Base-by-base conservation (phyloP, 331 rosid species). In the Quercus phellos region DNA sequence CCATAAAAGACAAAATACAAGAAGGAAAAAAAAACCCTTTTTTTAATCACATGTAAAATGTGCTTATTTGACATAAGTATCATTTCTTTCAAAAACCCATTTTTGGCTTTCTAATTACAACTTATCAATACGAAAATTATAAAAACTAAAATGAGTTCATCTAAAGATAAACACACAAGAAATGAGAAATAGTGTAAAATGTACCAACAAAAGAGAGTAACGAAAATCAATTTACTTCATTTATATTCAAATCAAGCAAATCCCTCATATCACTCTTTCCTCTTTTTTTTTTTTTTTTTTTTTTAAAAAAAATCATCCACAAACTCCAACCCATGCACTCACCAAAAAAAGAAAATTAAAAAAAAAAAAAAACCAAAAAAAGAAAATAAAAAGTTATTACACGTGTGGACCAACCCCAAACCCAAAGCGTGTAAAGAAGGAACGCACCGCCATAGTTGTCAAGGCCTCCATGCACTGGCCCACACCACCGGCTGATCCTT, bases 381-480 rank as follows among this genome's bases (percentile, higher is more conserved):
- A 29, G 0, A 12, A 66, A 18, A 0, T 0, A 66, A 66, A 77
- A 69, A 81, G 70, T 17, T 63, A 59, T 68, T 81, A 64, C 91
- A 86, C 91, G 89, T 86, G 93, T 83, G 87, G 82, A 51, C 43
- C 19, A 75, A 50, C 58, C 73, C 76, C 51, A 17, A 73, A 50
- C 53, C 73, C 76, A 29, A 67, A 64, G 53, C 73, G 51, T 32
- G 64, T 51, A 32, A 64, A 64, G 63, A 38, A 38, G 46, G 12
- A 8, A 8, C 46, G 72, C 60, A 12, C 67, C 64, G 27, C 75
- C 77, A 18, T 69, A 26, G 74, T 34, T 74, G 74, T 90, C 88
- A 88, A 70, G 94, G 89, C 81, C 88, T 80, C 99, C 99, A 94
- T 80, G 97, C 97, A 84, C 98, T 89, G 77, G 94, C 94, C 99